A percentile compares a stretch with the other conserved stretches of the same genome.
These are phyloP conservation scores for Zygotorulaspora danielsina DNA, from an alignment of 805 yeast genomes.

Conservation along the genomic window DNA sequence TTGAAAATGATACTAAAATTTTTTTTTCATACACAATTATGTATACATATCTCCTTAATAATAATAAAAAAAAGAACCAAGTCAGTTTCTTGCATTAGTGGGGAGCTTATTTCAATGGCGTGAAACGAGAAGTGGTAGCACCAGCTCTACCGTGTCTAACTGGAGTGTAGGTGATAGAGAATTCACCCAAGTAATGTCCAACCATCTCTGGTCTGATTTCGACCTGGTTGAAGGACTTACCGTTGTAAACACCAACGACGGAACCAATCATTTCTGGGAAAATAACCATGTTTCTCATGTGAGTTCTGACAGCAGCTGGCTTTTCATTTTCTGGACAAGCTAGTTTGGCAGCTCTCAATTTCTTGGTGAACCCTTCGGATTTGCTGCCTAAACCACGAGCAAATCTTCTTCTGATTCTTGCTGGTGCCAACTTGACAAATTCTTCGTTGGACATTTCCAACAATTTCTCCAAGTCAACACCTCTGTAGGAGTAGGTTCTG, in stretches of 20 bases:
- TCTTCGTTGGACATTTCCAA: slow-evolving; percentile 94
- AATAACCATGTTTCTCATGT: slow-evolving; percentile 97
- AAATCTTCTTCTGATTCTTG: slow-evolving; percentile 99
- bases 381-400: slow-evolving; percentile 94
- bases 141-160: slow-evolving; percentile 99
- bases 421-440: slow-evolving; percentile 91
- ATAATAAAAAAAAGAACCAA: neutral
- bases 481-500: slow-evolving; percentile 97
- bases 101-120: slow-evolving; percentile 54
- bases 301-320: slow-evolving; percentile 98
- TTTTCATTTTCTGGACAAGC: slow-evolving; percentile 88
- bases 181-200: slow-evolving; percentile 99
- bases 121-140: slow-evolving; percentile 72
- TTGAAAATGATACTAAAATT: slow-evolving; percentile 1
- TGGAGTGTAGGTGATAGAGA: slow-evolving; percentile 99
- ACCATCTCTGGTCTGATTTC: slow-evolving; percentile 99
- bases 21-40: slow-evolving; percentile 2
- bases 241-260: slow-evolving; percentile 98
- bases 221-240: slow-evolving; percentile 98
- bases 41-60: slow-evolving; percentile 5
- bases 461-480: slow-evolving; percentile 93
- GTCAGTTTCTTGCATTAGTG: neutral
- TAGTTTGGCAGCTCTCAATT: slow-evolving; percentile 95
- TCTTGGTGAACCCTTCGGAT: slow-evolving; percentile 94
- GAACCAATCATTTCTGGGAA: slow-evolving; percentile 99